Evolutionary conservation across 164 flowering plant species (phyloP), one percentile per base, ranked within the genome.

Genomic region (Taxillus chinensis): DNA sequence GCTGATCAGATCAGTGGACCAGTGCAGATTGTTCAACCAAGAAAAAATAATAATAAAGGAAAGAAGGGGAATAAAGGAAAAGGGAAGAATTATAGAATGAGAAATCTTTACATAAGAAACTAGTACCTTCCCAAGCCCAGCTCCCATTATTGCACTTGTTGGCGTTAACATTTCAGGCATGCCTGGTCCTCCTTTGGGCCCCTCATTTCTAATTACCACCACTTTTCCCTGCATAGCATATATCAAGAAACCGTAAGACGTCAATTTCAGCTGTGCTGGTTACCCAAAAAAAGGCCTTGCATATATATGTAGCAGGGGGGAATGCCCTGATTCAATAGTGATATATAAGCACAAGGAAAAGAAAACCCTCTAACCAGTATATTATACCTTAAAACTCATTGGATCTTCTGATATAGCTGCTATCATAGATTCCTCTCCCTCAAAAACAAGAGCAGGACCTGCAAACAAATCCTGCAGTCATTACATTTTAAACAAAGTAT

Each of bases 81-180:
- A 48, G 10, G 51, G 51, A 8, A 7, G 13, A 0, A 8, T 11
- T 11, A 27, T 48, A 48, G 9, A 48, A 11, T 11, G 10, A 3
- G 13, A 8, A 7, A 11, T 7, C 51, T 14, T 8, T 8, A 8
- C 12, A 48, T 43, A 43, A 43, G 46, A 43, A 43, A 11, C 12
- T 11, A 8, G 51, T 48, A 91, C 99, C 99, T 95, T 95, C 59
- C 99, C 99, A 52, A 95, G 93, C 59, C 99, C 97, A 16, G 99
- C 99, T 53, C 97, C 97, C 95, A 91, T 91, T 67, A 95, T 91
- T 43, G 97, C 99, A 80, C 99, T 95, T 38, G 99, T 91, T 62
- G 99, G 99, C 55, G 93, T 95, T 46, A 95, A 79, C 99, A 95
- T 95, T 73, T 95, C 99, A 69, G 97, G 96, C 99, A 95, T 95